Evolutionary conservation across 2,329 filamentous ascomycete species (phyloP).

Genomic region (Fusarium abutilonis): DNA sequence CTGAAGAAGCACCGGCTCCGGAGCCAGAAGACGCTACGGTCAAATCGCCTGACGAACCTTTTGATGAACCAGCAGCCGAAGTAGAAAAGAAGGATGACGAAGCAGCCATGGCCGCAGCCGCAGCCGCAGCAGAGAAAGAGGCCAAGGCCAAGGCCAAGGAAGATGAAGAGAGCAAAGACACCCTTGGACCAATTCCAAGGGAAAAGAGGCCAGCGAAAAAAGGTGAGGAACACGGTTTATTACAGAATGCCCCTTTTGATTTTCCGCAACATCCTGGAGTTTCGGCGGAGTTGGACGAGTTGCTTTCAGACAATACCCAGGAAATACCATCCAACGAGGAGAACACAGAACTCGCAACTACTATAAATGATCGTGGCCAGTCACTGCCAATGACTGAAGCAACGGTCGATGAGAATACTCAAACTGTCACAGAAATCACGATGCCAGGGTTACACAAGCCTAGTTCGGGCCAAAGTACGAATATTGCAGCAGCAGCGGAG

Average conservation of each 20-base stretch:
- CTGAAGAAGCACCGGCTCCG: slow-evolving; percentile 29
- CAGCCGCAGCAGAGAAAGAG: slow-evolving; percentile 22
- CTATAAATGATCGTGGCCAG: slow-evolving; percentile 24
- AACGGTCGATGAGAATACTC: slow-evolving; percentile 20
- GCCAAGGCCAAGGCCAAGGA: slow-evolving; percentile 40
- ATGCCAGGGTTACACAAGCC: slow-evolving; percentile 35
- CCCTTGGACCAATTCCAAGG: slow-evolving; percentile 51
- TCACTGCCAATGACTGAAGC: slow-evolving; percentile 20
- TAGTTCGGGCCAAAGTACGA: slow-evolving; percentile 18
- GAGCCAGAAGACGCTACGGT: slow-evolving; percentile 32
- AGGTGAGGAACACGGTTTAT: slow-evolving; percentile 56
- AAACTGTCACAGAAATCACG: slow-evolving; percentile 36
- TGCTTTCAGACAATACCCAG: slow-evolving; percentile 44
- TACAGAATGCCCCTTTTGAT: slow-evolving; percentile 53
- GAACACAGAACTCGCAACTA: slow-evolving; percentile 39
- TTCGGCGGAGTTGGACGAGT: slow-evolving; percentile 43
- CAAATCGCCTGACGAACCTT: slow-evolving; percentile 30
- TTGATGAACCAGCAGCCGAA: slow-evolving; percentile 32
- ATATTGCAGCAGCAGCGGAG: slow-evolving; percentile 7
- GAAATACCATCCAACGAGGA: slow-evolving; percentile 37
- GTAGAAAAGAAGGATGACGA: slow-evolving; percentile 35
- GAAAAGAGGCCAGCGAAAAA: slow-evolving; percentile 53
- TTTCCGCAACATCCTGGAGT: slow-evolving; percentile 48
- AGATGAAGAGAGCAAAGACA: slow-evolving; percentile 54
- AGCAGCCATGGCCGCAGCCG: slow-evolving; percentile 9